Evolutionary conservation across 306 rosid species (phyloP).

Genomic region (Vigna nakashimae): DNA sequence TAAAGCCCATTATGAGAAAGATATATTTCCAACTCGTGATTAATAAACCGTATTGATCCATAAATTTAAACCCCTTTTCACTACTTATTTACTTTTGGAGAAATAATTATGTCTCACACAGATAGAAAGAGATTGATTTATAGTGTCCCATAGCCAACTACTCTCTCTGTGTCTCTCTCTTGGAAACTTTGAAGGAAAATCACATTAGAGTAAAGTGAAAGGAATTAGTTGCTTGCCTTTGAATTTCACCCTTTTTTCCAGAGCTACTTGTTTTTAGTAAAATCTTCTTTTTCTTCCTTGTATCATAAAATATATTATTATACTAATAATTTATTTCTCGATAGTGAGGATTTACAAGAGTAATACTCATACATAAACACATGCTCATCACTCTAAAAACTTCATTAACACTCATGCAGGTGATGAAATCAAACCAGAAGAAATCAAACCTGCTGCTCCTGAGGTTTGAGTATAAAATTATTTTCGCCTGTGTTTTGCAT

Average conservation of each 20-base stretch:
- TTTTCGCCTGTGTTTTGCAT: background rate
- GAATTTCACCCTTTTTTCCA: conserved; percentile 6
- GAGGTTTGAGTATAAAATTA: conserved; percentile 47
- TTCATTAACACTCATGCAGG: conserved; percentile 55
- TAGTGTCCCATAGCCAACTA: background rate
- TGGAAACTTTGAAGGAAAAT: background rate
- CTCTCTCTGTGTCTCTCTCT: background rate
- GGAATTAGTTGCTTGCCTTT: background rate
- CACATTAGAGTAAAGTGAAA: background rate
- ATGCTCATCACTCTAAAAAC: background rate
- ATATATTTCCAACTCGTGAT: no score
- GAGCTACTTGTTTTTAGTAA: conserved; percentile 12
- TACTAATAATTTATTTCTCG: no score
- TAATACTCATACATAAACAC: background rate
- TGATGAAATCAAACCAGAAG: conserved; percentile 80
- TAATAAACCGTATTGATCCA: no score
- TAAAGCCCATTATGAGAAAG: no score
- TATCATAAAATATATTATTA: background rate
- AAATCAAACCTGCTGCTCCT: conserved; percentile 66
- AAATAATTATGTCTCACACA: conserved; percentile 15
- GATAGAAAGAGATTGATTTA: conserved; percentile 14
- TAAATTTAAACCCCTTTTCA: no score
- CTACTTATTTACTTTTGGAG: background rate
- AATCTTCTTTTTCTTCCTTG: background rate
- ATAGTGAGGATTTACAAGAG: background rate